These are phyloP conservation scores for Pseudogymnoascus sp. DNA, from an alignment of 2,329 filamentous ascomycete species.

Conservation along the genomic window DNA sequence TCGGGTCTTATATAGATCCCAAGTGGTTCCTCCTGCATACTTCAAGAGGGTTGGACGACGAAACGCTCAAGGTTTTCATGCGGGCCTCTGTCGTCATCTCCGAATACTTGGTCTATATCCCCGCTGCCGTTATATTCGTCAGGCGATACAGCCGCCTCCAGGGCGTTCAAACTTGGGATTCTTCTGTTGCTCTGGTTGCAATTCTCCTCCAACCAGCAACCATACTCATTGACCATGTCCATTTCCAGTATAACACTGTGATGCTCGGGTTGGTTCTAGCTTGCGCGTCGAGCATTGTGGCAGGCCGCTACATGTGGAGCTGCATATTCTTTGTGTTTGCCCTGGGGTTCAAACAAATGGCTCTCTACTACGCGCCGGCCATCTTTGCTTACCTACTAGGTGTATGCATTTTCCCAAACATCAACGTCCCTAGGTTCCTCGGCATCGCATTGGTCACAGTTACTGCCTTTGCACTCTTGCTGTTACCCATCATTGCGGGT, in stretches of 20 bases:
- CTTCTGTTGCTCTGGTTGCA: conserved; percentile 75
- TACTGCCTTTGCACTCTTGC: conserved; percentile 62
- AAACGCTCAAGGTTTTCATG: conserved; percentile 87
- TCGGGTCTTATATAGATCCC: conserved; percentile 71
- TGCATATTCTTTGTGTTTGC: conserved; percentile 89
- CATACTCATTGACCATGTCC: conserved; percentile 89
- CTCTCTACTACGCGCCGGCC: conserved; percentile 87
- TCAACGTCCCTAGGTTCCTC: conserved; percentile 60
- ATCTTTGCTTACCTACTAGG: conserved; percentile 89
- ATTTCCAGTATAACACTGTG: conserved; percentile 97
- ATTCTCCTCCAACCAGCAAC: conserved; percentile 86
- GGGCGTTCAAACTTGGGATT: conserved; percentile 71
- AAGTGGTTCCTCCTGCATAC: conserved; percentile 79
- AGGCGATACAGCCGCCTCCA: conserved; percentile 70
- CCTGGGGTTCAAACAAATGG: conserved; percentile 99
- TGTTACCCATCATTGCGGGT: conserved; percentile 67
- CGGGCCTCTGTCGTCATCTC: conserved; percentile 82
- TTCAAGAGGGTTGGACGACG: conserved; percentile 74
- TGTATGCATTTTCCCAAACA: conserved; percentile 66
- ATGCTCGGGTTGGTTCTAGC: conserved; percentile 90
- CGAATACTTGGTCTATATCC: conserved; percentile 84
- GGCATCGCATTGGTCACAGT: conserved; percentile 67
- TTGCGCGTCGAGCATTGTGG: conserved; percentile 79
- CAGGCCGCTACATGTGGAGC: conserved; percentile 76
- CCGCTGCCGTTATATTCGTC: conserved; percentile 76